Percentiles rank a stretch among this genome's conserved stretches.
Evolutionary conservation across 306 rosid species (phyloP).

Genomic region (Heteromeles arbutifolia): DNA sequence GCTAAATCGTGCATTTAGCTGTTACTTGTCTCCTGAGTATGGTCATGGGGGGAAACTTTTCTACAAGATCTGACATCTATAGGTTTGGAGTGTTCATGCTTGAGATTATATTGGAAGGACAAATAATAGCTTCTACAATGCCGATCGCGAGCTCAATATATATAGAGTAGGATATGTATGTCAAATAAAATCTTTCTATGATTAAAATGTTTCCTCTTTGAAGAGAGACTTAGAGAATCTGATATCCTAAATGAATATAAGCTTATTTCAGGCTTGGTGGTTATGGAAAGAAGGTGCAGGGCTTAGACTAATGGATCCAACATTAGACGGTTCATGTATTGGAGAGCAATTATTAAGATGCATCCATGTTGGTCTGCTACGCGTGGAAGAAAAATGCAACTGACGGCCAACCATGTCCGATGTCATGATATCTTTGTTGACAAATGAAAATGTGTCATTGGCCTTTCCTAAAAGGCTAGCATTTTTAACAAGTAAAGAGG

Average conservation of each 20-base stretch:
- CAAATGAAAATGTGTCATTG: too few relatives aligned
- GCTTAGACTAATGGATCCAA: too few relatives aligned
- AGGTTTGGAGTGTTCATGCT: background rate
- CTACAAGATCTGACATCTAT: background rate
- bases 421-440: too few relatives aligned
- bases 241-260: background rate
- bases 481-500: too few relatives aligned
- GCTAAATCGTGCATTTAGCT: background rate
- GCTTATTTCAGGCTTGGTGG: constrained; percentile 14
- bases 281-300: background rate
- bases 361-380: too few relatives aligned
- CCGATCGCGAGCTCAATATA: background rate
- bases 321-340: too few relatives aligned
- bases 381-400: too few relatives aligned
- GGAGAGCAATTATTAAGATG: too few relatives aligned
- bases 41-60: background rate
- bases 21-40: background rate
- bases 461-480: too few relatives aligned
- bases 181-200: background rate
- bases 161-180: background rate
- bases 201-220: background rate
- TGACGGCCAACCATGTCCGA: too few relatives aligned
- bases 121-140: background rate
- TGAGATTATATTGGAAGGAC: background rate
- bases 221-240: background rate